phyloP scores from a whole-genome alignment of 1,284 basidiomycete species.

The Omphalotus olearius region DNA sequence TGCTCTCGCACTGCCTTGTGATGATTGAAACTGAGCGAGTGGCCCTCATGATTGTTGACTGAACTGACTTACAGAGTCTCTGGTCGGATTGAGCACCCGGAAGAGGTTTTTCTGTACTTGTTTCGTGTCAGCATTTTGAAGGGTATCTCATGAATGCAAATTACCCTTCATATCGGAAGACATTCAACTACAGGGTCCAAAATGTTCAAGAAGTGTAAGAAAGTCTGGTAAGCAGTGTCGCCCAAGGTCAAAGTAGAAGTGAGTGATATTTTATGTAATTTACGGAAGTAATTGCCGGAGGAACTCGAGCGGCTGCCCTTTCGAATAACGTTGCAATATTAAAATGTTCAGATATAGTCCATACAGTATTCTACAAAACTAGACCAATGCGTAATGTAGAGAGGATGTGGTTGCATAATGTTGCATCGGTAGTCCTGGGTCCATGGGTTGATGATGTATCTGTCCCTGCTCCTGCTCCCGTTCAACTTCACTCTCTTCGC shows the following conservation, averaged over 20 bases:
- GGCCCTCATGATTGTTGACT: background rate
- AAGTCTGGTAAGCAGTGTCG: too few relatives aligned
- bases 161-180: background rate
- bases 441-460: slow-evolving; percentile 10
- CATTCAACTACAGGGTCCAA: background rate
- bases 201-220: too few relatives aligned
- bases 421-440: slow-evolving; percentile 10
- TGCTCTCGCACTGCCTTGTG: slow-evolving; percentile 32
- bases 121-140: too few relatives aligned
- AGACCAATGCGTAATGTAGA: slow-evolving; percentile 26
- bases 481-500: slow-evolving; percentile 48
- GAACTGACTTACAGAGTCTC: slow-evolving; percentile 7
- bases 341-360: background rate
- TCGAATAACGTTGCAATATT: too few relatives aligned
- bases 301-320: too few relatives aligned
- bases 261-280: too few relatives aligned
- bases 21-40: slow-evolving; percentile 1
- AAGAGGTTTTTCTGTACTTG: background rate
- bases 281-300: too few relatives aligned
- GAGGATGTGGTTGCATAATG: slow-evolving; percentile 26
- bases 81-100: background rate
- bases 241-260: too few relatives aligned
- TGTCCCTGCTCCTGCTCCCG: slow-evolving; percentile 11
- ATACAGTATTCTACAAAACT: slow-evolving; percentile 13
- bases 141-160: background rate